Evolutionary conservation across 768 basidiomycete genomes (phyloP), one percentile per base, ranked within the genome.

Genomic region (Trametes gibbosa): DNA sequence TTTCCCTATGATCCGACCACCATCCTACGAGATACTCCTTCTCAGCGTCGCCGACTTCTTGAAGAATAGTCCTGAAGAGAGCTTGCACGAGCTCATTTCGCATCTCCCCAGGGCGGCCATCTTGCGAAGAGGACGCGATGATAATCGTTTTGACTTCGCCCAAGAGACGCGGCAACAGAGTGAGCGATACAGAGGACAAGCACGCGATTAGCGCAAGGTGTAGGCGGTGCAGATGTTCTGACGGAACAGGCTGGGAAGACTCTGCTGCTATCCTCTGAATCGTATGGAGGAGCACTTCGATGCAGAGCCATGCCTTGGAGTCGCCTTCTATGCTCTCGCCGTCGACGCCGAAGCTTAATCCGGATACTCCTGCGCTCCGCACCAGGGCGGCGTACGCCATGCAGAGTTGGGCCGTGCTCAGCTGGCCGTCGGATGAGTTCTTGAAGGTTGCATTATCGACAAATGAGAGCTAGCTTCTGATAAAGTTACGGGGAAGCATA

Each of bases 321-420:
- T 79, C 70, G 23, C 61, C 66, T 29, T 63, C 16, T 14, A 45
- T 7, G 50, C 41, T 17, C 46, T 21, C 17, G 4, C 47, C 9
- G 25, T 49, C 47, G 16, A 27, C 6, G 21, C 61, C 41, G 39
- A 65, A 50, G 14, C 56, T 35, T 37, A 66, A 63, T 41, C 76
- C 71, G 50, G 75, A 75, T 2, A 78, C 75, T 39, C 77, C 76
- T 0, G 89, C 87, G 54, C 84, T 81, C 60, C 80, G 75, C 24
- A 90, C 84, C 13, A 93, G 77, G 7, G 87, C 81, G n/a, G 86
- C 76, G 66, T 82, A 92, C 6, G 93, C 91, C 40, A 92, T 77
- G 27, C 86, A 74, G 8, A 94, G 78, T 66, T 94, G 93, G 0
- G 77, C 56, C 0, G 80, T 81, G 57, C 77, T 87, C 14, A 95